Evolutionary conservation across 2,329 filamentous ascomycete genomes (phyloP), one percentile per base, ranked within the genome.

Genomic region (Fusarium luffae): DNA sequence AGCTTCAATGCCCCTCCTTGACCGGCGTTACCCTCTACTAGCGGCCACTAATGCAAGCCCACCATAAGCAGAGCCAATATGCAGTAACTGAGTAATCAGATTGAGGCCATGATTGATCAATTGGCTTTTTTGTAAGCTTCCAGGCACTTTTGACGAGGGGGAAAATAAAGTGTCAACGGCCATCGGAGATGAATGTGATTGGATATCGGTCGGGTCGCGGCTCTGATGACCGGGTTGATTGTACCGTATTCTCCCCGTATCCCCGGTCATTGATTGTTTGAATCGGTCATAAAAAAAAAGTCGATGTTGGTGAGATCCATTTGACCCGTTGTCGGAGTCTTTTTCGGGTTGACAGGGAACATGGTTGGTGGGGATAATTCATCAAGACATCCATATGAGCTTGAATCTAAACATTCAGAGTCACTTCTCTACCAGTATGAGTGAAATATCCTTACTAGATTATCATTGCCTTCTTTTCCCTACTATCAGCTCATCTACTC

Each of bases 201-300:
- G 68, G 65, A 16, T 70, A n/a, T 71, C 68, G 64, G 68, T 44
- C 68, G 68, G 68, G 59, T 68, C 64, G 68, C 68, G 67, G 67
- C 51, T 51, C 44, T 49, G 18, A 7, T 34, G 8, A 37, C 30
- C 30, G n/a, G 37, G 19, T 40, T 21, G 13, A 27, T 23, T 37
- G 32, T 58, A 43, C 55, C 60, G 51, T 40, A 18, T 42, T 66
- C 59, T 66, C 42, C 37, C 63, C 42, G 37, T 66, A 60, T 66
- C 42, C 37, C 63, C 47, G 42, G 32, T 30, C 25, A 12, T 3
- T 42, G 21, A 30, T 5, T 42, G n/a, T 43, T 51, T 25, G 23
- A 23, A 60, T 52, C 40, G 30, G 41, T 43, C 41, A 43, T 27
- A 23, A 7, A 30, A 14, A 21, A 13, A 30, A 30, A 51, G 9